phyloP scores from a whole-genome alignment of 2,329 filamentous ascomycete genomes.

The Diaporthe longicolla region DNA sequence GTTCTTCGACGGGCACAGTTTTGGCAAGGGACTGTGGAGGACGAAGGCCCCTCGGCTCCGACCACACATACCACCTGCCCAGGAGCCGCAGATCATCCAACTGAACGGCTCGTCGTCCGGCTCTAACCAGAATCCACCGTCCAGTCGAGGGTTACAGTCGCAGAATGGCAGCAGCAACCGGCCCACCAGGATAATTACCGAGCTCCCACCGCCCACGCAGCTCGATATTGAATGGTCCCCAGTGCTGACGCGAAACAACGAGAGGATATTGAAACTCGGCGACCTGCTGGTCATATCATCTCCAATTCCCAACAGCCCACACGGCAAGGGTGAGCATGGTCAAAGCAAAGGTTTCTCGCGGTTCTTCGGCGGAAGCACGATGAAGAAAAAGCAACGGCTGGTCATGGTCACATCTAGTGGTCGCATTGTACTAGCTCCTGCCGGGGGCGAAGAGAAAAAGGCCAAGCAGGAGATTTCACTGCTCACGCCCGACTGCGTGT shows the following conservation, averaged over 20 bases:
- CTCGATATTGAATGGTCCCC: conserved; percentile 99
- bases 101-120: conserved; percentile 69
- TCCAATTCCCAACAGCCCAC: conserved; percentile 81
- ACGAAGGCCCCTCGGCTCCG: conserved; percentile 90
- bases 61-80: conserved; percentile 82
- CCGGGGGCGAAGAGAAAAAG: conserved; percentile 96
- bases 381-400: conserved; percentile 92
- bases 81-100: conserved; percentile 82
- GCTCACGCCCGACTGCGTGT: conserved; percentile 79
- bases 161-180: conserved; percentile 63
- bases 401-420: conserved; percentile 96
- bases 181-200: conserved; percentile 88
- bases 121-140: conserved; percentile 48
- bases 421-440: conserved; percentile 88
- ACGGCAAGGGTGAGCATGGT: conserved; percentile 74
- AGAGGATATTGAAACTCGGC: conserved; percentile 93
- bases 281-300: conserved; percentile 89
- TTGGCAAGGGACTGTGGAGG: conserved; percentile 90
- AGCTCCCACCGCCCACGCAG: conserved; percentile 95
- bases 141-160: conserved; percentile 51
- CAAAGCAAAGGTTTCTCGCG: conserved; percentile 92
- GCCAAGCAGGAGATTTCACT: conserved; percentile 94
- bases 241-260: conserved; percentile 89
- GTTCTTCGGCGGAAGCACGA: conserved; percentile 92
- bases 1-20: conserved; percentile 90